These are phyloP conservation scores for Teratosphaeria pseudoeucalypti DNA, from an alignment of 2,329 filamentous ascomycete genomes.

Conservation along the genomic window DNA sequence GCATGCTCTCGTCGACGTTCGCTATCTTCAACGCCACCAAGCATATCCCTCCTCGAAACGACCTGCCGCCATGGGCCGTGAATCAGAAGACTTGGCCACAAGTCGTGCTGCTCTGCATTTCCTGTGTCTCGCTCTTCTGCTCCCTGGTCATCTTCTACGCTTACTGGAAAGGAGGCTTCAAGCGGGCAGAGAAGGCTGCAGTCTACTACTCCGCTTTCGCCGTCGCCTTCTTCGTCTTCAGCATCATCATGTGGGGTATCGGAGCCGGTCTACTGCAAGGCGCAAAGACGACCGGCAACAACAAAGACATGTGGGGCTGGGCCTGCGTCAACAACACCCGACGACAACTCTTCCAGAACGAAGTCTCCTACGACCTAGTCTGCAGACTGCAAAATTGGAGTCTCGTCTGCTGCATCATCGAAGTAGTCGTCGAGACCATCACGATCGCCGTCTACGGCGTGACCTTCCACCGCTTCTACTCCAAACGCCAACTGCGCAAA, in stretches of 20 bases:
- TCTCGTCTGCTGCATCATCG: conserved; percentile 93
- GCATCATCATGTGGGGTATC: conserved; percentile 82
- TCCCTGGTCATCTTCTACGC: conserved; percentile 71
- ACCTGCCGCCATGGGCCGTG: conserved; percentile 72
- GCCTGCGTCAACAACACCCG: conserved; percentile 81
- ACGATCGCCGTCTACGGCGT: conserved; percentile 87
- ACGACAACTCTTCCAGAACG: conserved; percentile 62
- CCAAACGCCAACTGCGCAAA: conserved; percentile 88
- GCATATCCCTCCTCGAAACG: conserved; percentile 61
- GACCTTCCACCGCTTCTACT: conserved; percentile 96
- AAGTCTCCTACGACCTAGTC: conserved; percentile 79
- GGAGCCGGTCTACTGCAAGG: conserved; percentile 77
- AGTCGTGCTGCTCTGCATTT: conserved; percentile 66
- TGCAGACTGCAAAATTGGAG: conserved; percentile 94
- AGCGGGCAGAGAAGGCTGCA: conserved; percentile 79
- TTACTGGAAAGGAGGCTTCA: conserved; percentile 83
- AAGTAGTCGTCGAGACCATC: conserved; percentile 84
- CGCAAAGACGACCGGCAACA: conserved; percentile 58
- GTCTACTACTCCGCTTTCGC: conserved; percentile 95
- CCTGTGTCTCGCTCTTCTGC: conserved; percentile 69
- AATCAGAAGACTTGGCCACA: conserved; percentile 82
- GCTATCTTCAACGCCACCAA: conserved; percentile 86
- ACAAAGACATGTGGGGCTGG: conserved; percentile 96
- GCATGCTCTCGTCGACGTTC: conserved; percentile 82
- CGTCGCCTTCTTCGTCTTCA: conserved; percentile 86